phyloP scores from a whole-genome alignment of 495 filamentous ascomycete genomes.

The Aspergillus taichungensis region DNA sequence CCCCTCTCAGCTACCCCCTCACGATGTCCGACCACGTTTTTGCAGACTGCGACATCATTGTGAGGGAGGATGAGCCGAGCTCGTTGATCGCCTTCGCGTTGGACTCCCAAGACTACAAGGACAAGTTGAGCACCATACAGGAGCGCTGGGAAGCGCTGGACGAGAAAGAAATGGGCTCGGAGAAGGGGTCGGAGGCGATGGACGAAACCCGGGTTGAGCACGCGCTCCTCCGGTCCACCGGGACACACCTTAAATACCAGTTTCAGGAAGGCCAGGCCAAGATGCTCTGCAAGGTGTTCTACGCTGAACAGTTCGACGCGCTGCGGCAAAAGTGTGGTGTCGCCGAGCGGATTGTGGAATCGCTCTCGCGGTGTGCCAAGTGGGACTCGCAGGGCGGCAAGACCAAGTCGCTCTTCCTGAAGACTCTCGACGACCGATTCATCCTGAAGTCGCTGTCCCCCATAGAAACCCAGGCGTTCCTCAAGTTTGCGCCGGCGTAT shows the following conservation, averaged over 20 bases:
- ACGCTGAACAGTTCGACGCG: conserved; percentile 95
- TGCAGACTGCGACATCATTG: conserved; percentile 94
- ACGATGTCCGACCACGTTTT: conserved; percentile 87
- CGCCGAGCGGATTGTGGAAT: conserved; percentile 88
- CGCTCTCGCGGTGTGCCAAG: conserved; percentile 86
- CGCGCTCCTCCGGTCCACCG: conserved; percentile 69
- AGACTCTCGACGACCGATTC: conserved; percentile 90
- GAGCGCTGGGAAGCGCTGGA: conserved; percentile 41
- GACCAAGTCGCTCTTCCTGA: conserved; percentile 95
- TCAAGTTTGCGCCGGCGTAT: conserved; percentile 91
- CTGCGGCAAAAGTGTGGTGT: conserved; percentile 87
- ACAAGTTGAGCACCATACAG: conserved; percentile 67
- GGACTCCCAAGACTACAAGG: conserved; percentile 72
- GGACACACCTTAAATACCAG: conserved; percentile 89
- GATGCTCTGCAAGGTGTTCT: conserved; percentile 97
- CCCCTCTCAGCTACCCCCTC: conserved; percentile 87
- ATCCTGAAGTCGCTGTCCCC: conserved; percentile 84
- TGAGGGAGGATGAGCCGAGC: conserved; percentile 94
- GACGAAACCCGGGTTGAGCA: conserved; percentile 54
- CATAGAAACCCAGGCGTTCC: conserved; percentile 87
- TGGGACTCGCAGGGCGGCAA: conserved; percentile 99
- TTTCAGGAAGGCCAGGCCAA: conserved; percentile 85
- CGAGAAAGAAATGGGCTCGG: conserved; percentile 10
- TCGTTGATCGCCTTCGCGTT: conserved; percentile 91
- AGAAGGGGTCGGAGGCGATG: conserved; percentile 29